These are phyloP conservation scores for Xylaria sp. DNA, from an alignment of 2,329 filamentous ascomycete species.

Conservation along the genomic window DNA sequence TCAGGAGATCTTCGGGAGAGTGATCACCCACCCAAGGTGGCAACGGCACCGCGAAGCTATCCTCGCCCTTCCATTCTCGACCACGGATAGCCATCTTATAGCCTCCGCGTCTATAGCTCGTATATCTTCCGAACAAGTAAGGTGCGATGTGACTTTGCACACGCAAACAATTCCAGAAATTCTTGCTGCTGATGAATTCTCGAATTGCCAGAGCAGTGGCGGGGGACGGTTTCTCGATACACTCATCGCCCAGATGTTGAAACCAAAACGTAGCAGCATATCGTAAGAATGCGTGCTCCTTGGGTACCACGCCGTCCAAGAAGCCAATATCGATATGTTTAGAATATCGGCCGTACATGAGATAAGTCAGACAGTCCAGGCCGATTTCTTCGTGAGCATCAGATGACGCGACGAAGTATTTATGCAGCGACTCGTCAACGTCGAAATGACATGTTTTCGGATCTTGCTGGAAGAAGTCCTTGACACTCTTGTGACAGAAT, in stretches of 20 bases:
- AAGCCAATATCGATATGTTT: slow-evolving; percentile 29
- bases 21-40: slow-evolving; percentile 25
- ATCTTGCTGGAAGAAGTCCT: slow-evolving; percentile 33
- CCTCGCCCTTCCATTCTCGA: slow-evolving; percentile 27
- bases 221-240: slow-evolving; percentile 5
- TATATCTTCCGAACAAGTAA: slow-evolving; percentile 33
- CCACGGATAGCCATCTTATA: slow-evolving; percentile 30
- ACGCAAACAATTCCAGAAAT: slow-evolving; percentile 34
- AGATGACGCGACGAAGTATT: slow-evolving; percentile 24
- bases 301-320: slow-evolving; percentile 16
- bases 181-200: slow-evolving; percentile 28
- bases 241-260: slow-evolving; percentile 27
- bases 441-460: slow-evolving; percentile 15
- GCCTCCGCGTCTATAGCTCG: not conserved
- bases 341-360: slow-evolving; percentile 31
- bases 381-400: slow-evolving; percentile 29
- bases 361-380: slow-evolving; percentile 32
- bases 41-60: slow-evolving; percentile 32
- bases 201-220: slow-evolving; percentile 4
- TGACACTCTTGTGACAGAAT: slow-evolving; percentile 34
- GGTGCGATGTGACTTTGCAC: slow-evolving; percentile 31
- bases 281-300: slow-evolving; percentile 32
- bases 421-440: slow-evolving; percentile 17
- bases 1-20: slow-evolving; percentile 11
- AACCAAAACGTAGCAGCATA: slow-evolving; percentile 36